A percentile compares a stretch with the other conserved stretches of the same genome.
Conservation (phyloP, 768 basidiomycete genomes). For the Pisolithus marmoratus region DNA sequence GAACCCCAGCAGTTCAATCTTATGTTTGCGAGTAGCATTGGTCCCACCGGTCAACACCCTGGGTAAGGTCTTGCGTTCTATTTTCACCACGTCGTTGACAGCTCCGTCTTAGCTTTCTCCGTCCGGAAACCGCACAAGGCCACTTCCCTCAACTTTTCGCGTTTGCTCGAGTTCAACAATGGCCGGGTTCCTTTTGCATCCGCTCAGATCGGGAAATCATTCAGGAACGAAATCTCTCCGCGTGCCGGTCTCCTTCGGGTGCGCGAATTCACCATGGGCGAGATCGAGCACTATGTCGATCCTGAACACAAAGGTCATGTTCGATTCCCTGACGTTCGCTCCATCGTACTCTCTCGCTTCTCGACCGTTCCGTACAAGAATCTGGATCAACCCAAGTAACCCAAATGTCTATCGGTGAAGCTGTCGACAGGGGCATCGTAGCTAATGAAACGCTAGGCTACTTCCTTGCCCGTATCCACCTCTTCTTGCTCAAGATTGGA, state of each 20-base stretch:
- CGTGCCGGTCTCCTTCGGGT: slow-evolving; percentile 94
- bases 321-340: slow-evolving; percentile 75
- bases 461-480: slow-evolving; percentile 89
- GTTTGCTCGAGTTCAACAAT: slow-evolving; percentile 97
- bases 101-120: slow-evolving; percentile 63
- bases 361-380: slow-evolving; percentile 80
- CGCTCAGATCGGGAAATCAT: slow-evolving; percentile 92
- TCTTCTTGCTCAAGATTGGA: slow-evolving; percentile 87
- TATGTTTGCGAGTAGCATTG: slow-evolving; percentile 97
- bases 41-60: slow-evolving; percentile 94
- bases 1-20: slow-evolving; percentile 97
- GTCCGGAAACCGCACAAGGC: slow-evolving; percentile 97
- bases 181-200: slow-evolving; percentile 94
- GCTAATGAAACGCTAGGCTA: slow-evolving; percentile 98
- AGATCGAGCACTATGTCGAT: slow-evolving; percentile 99
- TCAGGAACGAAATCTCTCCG: slow-evolving; percentile 98
- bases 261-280: slow-evolving; percentile 99
- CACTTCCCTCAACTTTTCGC: slow-evolving; percentile 98
- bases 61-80: slow-evolving; percentile 44
- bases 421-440: slow-evolving; percentile 78
- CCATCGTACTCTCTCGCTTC: slow-evolving; percentile 68
- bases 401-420: slow-evolving; percentile 78
- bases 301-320: slow-evolving; percentile 85
- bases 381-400: slow-evolving; percentile 61
- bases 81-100: neutral